Evolutionary conservation across 768 basidiomycete species (phyloP).

Genomic region (Hygrocybe coccinea): DNA sequence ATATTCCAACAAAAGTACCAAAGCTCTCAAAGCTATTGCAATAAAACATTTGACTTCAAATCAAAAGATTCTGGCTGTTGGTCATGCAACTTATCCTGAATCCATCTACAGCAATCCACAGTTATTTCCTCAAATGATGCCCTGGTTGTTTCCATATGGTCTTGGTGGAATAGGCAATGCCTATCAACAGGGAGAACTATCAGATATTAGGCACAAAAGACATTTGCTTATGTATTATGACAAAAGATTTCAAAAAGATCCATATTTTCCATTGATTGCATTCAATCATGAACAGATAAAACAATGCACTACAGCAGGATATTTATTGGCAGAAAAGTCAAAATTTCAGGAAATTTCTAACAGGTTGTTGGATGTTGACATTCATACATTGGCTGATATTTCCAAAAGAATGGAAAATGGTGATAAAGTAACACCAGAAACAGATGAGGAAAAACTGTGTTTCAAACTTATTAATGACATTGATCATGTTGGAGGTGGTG

Average conservation of each 20-base stretch:
- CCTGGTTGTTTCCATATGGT: slow-evolving; percentile 40
- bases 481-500: slow-evolving; percentile 31
- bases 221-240: slow-evolving; percentile 25
- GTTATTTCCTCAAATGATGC: slow-evolving; percentile 30
- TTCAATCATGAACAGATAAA: slow-evolving; percentile 31
- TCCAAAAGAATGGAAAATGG: not conserved
- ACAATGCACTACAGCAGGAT: slow-evolving; percentile 22
- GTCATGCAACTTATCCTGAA: slow-evolving; percentile 13
- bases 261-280: slow-evolving; percentile 22
- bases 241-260: slow-evolving; percentile 26
- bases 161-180: slow-evolving; percentile 25
- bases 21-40: slow-evolving; percentile 14
- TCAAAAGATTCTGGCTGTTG: slow-evolving; percentile 19
- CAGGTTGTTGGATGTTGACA: slow-evolving; percentile 19
- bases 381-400: slow-evolving; percentile 10
- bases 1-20: slow-evolving; percentile 7
- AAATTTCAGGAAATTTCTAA: slow-evolving; percentile 25
- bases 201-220: slow-evolving; percentile 21
- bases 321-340: slow-evolving; percentile 21
- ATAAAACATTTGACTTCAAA: slow-evolving; percentile 13
- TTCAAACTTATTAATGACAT: slow-evolving; percentile 31
- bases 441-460: slow-evolving; percentile 31
- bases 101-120: slow-evolving; percentile 22
- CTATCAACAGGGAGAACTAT: not conserved
- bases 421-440: slow-evolving; percentile 6